A percentile compares a stretch with the other conserved stretches of the same genome.
phyloP scores from a whole-genome alignment of 805 yeast genomes.

The Clavispora fructus region DNA sequence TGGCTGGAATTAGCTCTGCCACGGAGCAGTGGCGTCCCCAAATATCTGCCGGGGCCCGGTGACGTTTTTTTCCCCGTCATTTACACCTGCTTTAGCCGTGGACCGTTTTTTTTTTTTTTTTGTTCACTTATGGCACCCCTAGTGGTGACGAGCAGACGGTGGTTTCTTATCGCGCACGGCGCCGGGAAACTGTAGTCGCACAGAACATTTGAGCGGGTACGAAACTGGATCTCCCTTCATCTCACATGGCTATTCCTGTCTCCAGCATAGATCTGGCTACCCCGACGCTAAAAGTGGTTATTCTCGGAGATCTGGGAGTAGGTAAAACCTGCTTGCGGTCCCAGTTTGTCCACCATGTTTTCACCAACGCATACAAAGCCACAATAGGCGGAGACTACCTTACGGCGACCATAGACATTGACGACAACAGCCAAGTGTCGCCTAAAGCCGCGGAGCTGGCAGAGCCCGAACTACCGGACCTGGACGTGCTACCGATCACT shows the following conservation, averaged over 20 bases:
- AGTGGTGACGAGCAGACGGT: not conserved
- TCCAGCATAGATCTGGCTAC: not conserved
- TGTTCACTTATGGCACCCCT: not conserved
- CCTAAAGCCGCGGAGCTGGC: not conserved
- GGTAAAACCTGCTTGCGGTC: conserved; percentile 55
- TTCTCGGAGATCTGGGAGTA: conserved; percentile 55
- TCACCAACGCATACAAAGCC: conserved; percentile 52
- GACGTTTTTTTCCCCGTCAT: no score
- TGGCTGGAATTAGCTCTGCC: no score
- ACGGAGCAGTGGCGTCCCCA: no score
- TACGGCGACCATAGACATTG: conserved; percentile 31
- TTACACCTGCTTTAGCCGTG: no score
- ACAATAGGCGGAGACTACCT: conserved; percentile 57
- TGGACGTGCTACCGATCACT: conserved; percentile 1
- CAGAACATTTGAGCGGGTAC: not conserved
- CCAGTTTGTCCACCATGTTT: conserved; percentile 51
- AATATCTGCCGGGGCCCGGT: no score
- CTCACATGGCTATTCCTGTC: not conserved
- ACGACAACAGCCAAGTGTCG: not conserved
- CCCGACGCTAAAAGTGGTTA: conserved; percentile 42
- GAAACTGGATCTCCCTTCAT: not conserved
- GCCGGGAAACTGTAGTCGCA: not conserved
- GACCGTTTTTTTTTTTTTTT: no score
- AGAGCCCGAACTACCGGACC: not conserved
- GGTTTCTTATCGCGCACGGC: not conserved